These are phyloP conservation scores for Wickerhamiella dianesei DNA, from an alignment of 805 yeast species.

Conservation along the genomic window DNA sequence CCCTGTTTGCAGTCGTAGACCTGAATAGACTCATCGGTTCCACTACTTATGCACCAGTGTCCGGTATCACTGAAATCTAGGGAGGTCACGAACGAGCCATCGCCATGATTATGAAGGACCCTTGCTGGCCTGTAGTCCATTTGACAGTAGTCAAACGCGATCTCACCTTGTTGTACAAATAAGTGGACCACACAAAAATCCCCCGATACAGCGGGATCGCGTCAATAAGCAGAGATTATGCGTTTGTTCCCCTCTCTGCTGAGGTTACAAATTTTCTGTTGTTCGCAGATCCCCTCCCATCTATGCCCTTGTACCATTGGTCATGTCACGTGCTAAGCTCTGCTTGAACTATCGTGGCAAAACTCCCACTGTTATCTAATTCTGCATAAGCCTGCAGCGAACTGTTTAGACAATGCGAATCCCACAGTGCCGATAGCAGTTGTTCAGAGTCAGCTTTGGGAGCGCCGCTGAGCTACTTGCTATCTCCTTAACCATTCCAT, in stretches of 20 bases:
- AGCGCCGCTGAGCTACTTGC: no score
- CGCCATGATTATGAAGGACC: constrained; percentile 2
- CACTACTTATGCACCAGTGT: constrained; percentile 56
- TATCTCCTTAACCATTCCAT: no score
- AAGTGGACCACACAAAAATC: no score
- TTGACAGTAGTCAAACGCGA: no score
- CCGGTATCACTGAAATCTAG: constrained; percentile 74
- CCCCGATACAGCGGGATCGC: no score
- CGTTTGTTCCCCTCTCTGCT: no score
- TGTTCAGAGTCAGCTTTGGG: neutral
- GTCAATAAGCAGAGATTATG: no score
- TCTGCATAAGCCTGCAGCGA: neutral
- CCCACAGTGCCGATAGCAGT: neutral
- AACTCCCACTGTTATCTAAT: neutral
- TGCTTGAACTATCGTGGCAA: neutral
- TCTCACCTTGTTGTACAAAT: no score
- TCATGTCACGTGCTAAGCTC: neutral
- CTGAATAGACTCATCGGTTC: constrained; percentile 72
- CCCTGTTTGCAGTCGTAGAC: constrained; percentile 67
- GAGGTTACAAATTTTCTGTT: no score
- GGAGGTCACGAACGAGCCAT: constrained; percentile 24
- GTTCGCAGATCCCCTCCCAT: neutral
- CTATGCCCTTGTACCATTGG: neutral
- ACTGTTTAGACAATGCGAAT: neutral
- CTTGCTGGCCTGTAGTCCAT: constrained; percentile 6